Percentiles rank a stretch among this genome's conserved stretches.
Evolutionary conservation across 306 rosid genomes (phyloP).

Genomic region (Prunus dulcis): DNA sequence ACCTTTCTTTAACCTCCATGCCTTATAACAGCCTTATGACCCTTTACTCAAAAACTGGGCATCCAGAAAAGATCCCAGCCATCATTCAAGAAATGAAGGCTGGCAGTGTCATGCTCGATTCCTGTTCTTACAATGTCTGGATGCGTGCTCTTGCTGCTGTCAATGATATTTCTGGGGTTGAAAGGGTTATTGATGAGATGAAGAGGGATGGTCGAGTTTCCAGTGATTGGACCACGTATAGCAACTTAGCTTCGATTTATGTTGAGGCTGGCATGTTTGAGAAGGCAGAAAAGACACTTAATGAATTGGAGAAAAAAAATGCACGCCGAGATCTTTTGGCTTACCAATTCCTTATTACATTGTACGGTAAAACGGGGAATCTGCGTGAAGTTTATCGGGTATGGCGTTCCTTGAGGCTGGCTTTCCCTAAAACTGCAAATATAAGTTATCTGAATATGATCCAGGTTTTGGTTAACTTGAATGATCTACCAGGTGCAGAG

Average conservation of each 20-base stretch:
- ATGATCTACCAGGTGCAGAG: conserved; percentile 88
- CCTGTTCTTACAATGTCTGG: conserved; percentile 74
- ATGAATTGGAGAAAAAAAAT: conserved; percentile 81
- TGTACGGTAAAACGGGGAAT: conserved; percentile 67
- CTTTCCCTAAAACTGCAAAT: conserved; percentile 74
- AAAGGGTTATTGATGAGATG: conserved; percentile 86
- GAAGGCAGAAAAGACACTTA: conserved; percentile 76
- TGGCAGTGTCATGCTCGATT: conserved; percentile 49
- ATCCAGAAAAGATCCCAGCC: conserved; percentile 59
- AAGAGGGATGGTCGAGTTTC: conserved; percentile 73
- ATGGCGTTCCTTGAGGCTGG: conserved; percentile 91
- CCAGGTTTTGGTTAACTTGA: conserved; percentile 64
- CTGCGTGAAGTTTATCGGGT: conserved; percentile 66
- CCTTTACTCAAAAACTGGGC: conserved; percentile 57
- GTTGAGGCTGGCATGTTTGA: conserved; percentile 58
- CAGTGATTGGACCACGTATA: conserved; percentile 82
- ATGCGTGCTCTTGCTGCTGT: conserved; percentile 84
- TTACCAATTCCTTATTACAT: conserved; percentile 74
- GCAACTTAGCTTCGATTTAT: conserved; percentile 84
- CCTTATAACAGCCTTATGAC: conserved; percentile 86
- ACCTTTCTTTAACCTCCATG: conserved; percentile 64
- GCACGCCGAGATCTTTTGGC: conserved; percentile 54
- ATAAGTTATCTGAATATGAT: conserved; percentile 86
- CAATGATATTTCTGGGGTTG: conserved; percentile 69
- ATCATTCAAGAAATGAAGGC: conserved; percentile 78